Conservation (phyloP, 2,329 filamentous ascomycete genomes). For the Chrysoporthe deuterocubensis region DNA sequence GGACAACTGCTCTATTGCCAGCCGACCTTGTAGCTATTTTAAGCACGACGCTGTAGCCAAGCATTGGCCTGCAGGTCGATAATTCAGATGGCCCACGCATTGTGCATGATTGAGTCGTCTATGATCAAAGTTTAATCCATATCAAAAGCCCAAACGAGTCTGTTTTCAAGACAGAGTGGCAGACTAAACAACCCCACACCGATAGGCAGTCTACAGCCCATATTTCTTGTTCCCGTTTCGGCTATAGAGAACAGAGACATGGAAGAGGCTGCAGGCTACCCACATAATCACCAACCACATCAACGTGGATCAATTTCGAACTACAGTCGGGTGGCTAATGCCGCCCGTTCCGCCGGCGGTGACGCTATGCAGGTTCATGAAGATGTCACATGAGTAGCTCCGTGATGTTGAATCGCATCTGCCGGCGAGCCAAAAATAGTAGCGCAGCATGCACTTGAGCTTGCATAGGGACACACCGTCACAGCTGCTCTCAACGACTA, state of each 20-base stretch:
- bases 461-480: neutral
- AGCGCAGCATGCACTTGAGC: neutral
- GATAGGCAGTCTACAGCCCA: neutral
- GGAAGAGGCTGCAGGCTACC: neutral
- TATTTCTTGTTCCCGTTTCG: neutral
- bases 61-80: neutral
- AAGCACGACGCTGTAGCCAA: neutral
- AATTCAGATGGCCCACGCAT: neutral
- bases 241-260: neutral
- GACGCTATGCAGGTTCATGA: neutral
- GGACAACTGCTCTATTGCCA: neutral
- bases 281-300: neutral
- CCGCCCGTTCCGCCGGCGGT: neutral
- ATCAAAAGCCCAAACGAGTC: neutral
- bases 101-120: neutral
- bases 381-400: neutral
- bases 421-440: neutral
- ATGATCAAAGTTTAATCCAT: neutral
- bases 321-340: neutral
- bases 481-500: neutral
- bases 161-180: neutral
- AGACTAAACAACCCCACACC: neutral
- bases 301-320: neutral
- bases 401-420: neutral
- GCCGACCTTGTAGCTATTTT: neutral